These are phyloP conservation scores for Ottelia alismoides DNA, from an alignment of 106 monocot species.

Conservation along the genomic window DNA sequence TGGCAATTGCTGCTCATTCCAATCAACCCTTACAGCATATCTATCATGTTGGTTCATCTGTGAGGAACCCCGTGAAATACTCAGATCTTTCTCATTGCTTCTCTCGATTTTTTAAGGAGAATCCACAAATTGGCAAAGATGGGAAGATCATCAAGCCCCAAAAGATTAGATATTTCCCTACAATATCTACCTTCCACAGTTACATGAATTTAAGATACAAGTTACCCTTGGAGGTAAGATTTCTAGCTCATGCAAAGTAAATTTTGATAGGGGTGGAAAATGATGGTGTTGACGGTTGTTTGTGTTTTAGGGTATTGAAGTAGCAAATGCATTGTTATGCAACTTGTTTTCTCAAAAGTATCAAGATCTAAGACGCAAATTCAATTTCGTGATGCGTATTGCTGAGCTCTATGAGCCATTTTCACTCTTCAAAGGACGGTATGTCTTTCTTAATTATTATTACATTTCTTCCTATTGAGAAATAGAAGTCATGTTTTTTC, in stretches of 20 bases:
- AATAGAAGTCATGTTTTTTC: no score
- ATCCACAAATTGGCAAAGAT: conserved; percentile 39
- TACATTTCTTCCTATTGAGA: no score
- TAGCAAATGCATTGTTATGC: no score
- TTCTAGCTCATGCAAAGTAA: conserved; percentile 42
- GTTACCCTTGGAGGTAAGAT: no score
- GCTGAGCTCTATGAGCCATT: no score
- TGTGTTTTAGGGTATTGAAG: no score
- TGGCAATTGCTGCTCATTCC: conserved; percentile 32
- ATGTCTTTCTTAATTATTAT: no score
- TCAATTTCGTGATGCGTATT: conserved; percentile 24
- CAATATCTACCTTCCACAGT: no score
- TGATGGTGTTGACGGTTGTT: conserved; percentile 18
- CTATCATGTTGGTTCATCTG: conserved; percentile 53
- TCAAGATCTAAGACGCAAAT: conserved; percentile 16
- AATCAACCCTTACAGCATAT: conserved; percentile 24
- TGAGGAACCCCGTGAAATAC: conserved; percentile 38
- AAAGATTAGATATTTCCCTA: no score
- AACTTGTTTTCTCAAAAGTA: conserved; percentile 7
- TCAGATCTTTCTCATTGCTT: conserved; percentile 14
- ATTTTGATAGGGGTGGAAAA: conserved; percentile 23
- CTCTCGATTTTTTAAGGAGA: conserved; percentile 27
- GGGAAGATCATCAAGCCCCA: conserved; percentile 22
- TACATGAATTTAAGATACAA: no score
- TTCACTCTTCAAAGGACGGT: no score